Base-by-base conservation (phyloP, 2,329 filamentous ascomycete genomes). In the Alternaria consortialis region DNA sequence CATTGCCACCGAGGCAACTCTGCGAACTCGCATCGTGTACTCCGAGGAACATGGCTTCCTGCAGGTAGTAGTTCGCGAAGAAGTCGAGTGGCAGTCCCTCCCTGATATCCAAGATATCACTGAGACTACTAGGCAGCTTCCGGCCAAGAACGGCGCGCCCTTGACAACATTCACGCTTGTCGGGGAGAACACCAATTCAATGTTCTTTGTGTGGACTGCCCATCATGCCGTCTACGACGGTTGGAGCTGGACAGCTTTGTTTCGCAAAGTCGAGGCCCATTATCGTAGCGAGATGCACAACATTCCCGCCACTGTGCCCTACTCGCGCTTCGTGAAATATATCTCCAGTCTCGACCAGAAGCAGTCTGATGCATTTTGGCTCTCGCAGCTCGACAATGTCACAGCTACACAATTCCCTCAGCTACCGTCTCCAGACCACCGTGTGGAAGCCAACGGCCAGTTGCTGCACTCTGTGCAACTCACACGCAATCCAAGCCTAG, bases 11-110 rank as follows among this genome's bases (percentile, higher is more conserved):
- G 75, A 82, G 43, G 78, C 81, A 23, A 83, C 84, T 32, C 72
- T 86, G 7, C 78, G 84, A 20, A 85, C 84, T 25, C 79, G 83
- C 5, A 69, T 78, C 29, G 64, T 77, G 5, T 72, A 73, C 36
- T 71, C 68, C 7, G 73, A 75, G 20, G 55, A 69, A n/a, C 66
- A 61, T 46, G 75, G 74, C 12, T 77, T 75, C 53, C 13, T 78
- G 4, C 75, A 78, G 50, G 71, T 75, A n/a, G 74, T 77, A 1
- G 43, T 77, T 15, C 66, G 65, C 25, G 70, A 73, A 25, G 56
- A 56, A 7, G 58, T 65, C 1, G 36, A 64, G 17, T 77, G 74
- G 74, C 58, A 64, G 6, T 42, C 60, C 9, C 44, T 72, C 15
- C 44, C 55, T 2, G 53, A 64, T 39, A 48, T 74, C 2, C 59